phyloP scores from a whole-genome alignment of 2,329 filamentous ascomycete genomes.

The Claviceps sp. region DNA sequence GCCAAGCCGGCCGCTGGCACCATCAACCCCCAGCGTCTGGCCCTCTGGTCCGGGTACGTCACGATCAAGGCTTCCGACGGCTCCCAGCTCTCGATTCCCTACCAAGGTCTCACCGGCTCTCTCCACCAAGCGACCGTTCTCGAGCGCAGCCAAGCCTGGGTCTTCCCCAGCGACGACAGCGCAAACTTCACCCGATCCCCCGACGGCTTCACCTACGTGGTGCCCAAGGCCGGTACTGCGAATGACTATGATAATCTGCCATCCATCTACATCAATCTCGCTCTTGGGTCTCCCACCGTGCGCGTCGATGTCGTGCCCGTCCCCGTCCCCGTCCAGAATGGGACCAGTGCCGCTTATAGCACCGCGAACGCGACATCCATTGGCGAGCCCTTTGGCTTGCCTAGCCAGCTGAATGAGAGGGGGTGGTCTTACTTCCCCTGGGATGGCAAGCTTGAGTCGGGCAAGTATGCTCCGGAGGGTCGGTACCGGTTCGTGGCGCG shows the following conservation, averaged over 20 bases:
- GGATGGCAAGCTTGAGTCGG: conserved; percentile 31
- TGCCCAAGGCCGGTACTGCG: conserved; percentile 24
- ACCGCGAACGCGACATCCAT: conserved; percentile 26
- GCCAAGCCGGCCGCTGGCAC: conserved; percentile 25
- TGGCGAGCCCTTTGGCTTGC: conserved; percentile 27
- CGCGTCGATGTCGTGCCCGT: conserved; percentile 28
- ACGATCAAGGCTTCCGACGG: conserved; percentile 25
- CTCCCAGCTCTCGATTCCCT: conserved; percentile 23
- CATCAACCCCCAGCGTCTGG: conserved; percentile 21
- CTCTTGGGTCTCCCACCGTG: conserved; percentile 30
- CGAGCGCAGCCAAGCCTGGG: conserved; percentile 9
- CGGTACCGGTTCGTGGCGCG: conserved; percentile 33
- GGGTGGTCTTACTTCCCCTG: conserved; percentile 15
- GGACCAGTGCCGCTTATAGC: conserved; percentile 10
- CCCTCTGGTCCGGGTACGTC: conserved; percentile 30
- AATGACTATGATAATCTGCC: conserved; percentile 8
- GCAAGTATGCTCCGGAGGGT: conserved; percentile 31
- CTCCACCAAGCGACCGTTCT: conserved; percentile 15
- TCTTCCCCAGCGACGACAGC: conserved; percentile 18
- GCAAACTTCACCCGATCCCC: conserved; percentile 8
- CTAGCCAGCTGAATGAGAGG: conserved; percentile 14
- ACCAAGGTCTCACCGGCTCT: conserved; percentile 24
- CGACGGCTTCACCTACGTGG: conserved; percentile 23
- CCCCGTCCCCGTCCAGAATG: conserved; percentile 19
- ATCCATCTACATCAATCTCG: conserved; percentile 16